Conservation (phyloP, 208 protist species). For the Trypanosoma brucei region DNA sequence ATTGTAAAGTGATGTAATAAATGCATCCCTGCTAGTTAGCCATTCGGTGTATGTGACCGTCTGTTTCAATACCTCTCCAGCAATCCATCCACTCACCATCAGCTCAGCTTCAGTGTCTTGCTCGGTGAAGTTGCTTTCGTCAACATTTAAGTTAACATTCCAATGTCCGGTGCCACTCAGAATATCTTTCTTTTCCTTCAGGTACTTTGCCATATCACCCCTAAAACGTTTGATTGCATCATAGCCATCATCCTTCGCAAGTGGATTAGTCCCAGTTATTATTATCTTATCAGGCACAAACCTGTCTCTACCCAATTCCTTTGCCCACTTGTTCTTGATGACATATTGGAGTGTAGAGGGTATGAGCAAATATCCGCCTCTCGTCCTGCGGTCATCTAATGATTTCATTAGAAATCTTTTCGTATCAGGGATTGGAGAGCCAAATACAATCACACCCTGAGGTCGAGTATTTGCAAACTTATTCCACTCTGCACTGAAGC, state of each 20-base stretch:
- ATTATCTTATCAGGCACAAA: constrained; percentile 18
- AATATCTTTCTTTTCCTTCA: constrained; percentile 3
- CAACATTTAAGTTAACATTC: constrained; percentile 9
- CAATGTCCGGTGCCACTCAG: constrained; percentile 7
- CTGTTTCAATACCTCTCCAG: too few relatives aligned
- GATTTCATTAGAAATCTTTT: constrained; percentile 1
- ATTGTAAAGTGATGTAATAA: constrained; percentile 18
- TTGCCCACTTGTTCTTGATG: background rate
- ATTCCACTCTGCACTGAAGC: constrained; percentile 5
- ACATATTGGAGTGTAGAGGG: background rate
- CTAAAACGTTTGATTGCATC: constrained; percentile 21
- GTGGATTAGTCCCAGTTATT: constrained; percentile 21
- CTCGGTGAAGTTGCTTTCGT: background rate
- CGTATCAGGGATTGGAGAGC: background rate
- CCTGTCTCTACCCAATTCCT: background rate
- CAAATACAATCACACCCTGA: constrained; percentile 11
- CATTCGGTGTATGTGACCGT: too few relatives aligned
- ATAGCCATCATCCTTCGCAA: constrained; percentile 17
- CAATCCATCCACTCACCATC: too few relatives aligned
- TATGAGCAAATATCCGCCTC: background rate
- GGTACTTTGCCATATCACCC: constrained; percentile 14
- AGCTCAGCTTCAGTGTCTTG: too few relatives aligned
- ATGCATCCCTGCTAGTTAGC: background rate
- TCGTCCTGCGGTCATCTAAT: constrained; percentile 15
- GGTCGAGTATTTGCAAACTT: constrained; percentile 5